Evolutionary conservation across 108 stramenopile species (phyloP).

Genomic region (Schizochytrium sp.): DNA sequence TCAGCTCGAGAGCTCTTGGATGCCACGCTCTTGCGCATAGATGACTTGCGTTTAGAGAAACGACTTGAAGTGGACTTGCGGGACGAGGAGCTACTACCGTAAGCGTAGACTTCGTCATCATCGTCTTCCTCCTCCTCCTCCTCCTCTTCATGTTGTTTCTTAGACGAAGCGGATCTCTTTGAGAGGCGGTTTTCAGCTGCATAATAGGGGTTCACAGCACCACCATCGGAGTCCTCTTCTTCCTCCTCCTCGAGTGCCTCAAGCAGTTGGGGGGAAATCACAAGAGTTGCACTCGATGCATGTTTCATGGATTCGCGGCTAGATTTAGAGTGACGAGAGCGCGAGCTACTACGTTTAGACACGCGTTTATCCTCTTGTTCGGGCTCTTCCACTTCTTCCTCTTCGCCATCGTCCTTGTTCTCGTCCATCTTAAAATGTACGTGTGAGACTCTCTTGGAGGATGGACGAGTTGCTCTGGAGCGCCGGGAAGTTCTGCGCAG

Average conservation of each 20-base stretch:
- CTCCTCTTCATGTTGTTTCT: background rate
- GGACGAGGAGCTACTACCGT: background rate
- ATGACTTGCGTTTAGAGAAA: background rate
- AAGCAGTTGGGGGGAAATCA: too few species aligned
- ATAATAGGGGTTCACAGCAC: background rate
- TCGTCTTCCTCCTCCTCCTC: conserved; percentile 44
- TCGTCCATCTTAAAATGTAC: too few species aligned
- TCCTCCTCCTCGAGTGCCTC: background rate
- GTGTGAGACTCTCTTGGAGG: too few species aligned
- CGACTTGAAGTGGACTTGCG: background rate
- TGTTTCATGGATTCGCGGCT: background rate
- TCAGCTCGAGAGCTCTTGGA: background rate
- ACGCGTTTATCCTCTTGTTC: background rate
- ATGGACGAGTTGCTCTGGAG: too few species aligned
- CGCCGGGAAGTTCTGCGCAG: too few species aligned
- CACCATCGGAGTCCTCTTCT: background rate
- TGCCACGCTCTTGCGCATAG: background rate
- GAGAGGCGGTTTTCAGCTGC: background rate
- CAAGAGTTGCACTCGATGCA: too few species aligned
- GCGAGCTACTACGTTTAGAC: background rate
- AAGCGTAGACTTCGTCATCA: background rate
- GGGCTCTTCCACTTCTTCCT: background rate
- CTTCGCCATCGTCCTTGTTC: too few species aligned
- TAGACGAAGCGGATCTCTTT: background rate
- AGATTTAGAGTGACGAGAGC: background rate